Conservation (phyloP, 106 monocot species). For the Allium cepa region DNA sequence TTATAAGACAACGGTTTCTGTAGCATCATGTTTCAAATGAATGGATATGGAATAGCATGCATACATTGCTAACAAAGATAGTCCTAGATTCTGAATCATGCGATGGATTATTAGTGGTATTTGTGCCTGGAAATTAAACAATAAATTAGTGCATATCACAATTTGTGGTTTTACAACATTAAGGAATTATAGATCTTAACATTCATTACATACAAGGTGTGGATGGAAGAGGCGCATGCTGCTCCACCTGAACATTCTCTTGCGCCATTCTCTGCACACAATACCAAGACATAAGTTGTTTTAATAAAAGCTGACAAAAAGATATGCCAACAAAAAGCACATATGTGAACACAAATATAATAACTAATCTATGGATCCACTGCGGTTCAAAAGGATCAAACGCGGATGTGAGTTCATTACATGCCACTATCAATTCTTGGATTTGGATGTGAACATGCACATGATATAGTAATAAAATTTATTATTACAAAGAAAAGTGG, state of each 20-base stretch:
- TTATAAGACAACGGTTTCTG: neutral
- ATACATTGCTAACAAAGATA: slow-evolving; percentile 55
- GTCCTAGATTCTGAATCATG: slow-evolving; percentile 62
- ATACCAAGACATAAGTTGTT: neutral
- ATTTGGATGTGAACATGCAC: neutral
- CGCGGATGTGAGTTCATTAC: neutral
- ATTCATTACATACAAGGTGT: slow-evolving; percentile 39
- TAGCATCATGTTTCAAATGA: neutral
- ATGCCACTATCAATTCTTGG: neutral
- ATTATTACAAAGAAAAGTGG: too few species aligned
- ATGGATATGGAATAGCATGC: neutral
- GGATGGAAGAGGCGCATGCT: slow-evolving; percentile 24
- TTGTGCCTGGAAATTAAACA: slow-evolving; percentile 21
- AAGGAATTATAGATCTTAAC: neutral
- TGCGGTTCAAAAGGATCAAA: too few species aligned
- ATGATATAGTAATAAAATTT: neutral
- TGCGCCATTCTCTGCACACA: slow-evolving; percentile 27
- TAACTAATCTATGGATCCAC: too few species aligned
- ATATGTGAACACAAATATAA: neutral
- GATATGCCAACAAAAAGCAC: neutral
- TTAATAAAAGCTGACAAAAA: neutral
- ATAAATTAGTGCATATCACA: neutral
- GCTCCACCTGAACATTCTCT: slow-evolving; percentile 27
- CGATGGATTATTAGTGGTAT: slow-evolving; percentile 35
- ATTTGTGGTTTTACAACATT: neutral